Percentiles rank a stretch among this genome's conserved stretches.
Evolutionary conservation across 768 basidiomycete genomes (phyloP).

Genomic region (Macrocybe gigantea): DNA sequence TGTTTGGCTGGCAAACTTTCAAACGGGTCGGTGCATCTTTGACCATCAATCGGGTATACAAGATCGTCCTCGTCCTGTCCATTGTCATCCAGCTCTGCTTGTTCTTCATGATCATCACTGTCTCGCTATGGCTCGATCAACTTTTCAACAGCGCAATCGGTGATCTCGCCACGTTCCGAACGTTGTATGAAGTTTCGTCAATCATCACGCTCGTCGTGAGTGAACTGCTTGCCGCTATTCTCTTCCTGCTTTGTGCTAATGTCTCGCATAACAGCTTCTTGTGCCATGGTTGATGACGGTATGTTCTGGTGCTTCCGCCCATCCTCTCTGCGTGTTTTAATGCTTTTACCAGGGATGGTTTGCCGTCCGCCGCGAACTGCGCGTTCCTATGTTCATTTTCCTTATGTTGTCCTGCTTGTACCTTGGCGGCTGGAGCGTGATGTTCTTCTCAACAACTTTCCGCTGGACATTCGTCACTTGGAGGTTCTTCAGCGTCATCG

Average conservation of each 20-base stretch:
- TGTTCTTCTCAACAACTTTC: slow-evolving; percentile 71
- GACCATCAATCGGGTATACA: slow-evolving; percentile 71
- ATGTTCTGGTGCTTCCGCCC: slow-evolving; percentile 11
- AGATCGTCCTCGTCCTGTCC: slow-evolving; percentile 61
- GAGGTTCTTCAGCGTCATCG: slow-evolving; percentile 68
- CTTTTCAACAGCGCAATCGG: slow-evolving; percentile 63
- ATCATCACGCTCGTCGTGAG: slow-evolving; percentile 57
- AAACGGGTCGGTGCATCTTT: slow-evolving; percentile 77
- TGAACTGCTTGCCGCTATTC: slow-evolving; percentile 6
- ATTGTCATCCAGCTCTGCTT: slow-evolving; percentile 70
- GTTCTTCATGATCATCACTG: slow-evolving; percentile 70
- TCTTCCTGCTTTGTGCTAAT: background rate
- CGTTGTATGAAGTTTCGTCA: slow-evolving; percentile 49
- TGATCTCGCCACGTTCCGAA: slow-evolving; percentile 36
- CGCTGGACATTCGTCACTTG: slow-evolving; percentile 72
- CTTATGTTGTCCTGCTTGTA: slow-evolving; percentile 55
- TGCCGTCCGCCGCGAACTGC: slow-evolving; percentile 62
- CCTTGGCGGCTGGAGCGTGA: slow-evolving; percentile 61
- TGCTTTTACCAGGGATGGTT: slow-evolving; percentile 58
- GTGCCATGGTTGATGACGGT: slow-evolving; percentile 67
- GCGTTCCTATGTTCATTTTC: slow-evolving; percentile 55
- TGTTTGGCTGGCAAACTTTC: slow-evolving; percentile 86
- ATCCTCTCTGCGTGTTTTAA: background rate
- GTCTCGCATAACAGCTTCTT: slow-evolving; percentile 38
- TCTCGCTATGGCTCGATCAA: slow-evolving; percentile 75